Evolutionary conservation across 1,139 yeast genomes (phyloP).

Genomic region (Schizosaccharomyces versatilis): DNA sequence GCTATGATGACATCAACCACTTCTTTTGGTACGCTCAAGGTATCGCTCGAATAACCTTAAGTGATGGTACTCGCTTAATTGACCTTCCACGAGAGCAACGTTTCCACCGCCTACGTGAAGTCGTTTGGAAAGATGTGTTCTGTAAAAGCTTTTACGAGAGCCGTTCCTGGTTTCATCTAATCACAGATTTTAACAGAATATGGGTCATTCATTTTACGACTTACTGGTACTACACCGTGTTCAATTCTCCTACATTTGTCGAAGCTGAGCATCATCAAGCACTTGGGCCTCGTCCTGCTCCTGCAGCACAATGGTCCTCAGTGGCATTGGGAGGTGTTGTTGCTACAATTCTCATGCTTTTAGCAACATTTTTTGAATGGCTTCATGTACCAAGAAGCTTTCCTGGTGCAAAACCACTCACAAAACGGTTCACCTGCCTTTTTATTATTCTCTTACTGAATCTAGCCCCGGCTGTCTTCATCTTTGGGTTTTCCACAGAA

Average conservation of each 20-base stretch:
- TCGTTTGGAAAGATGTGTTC: slow-evolving; percentile 76
- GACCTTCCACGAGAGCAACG: slow-evolving; percentile 82
- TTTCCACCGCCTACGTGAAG: slow-evolving; percentile 73
- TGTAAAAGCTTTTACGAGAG: slow-evolving; percentile 91
- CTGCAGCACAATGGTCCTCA: slow-evolving; percentile 81
- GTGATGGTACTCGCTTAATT: slow-evolving; percentile 76
- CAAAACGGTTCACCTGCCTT: slow-evolving; percentile 66
- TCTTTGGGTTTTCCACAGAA: slow-evolving; percentile 49
- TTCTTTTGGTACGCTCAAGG: slow-evolving; percentile 99
- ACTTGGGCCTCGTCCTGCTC: slow-evolving; percentile 59
- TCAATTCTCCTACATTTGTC: slow-evolving; percentile 76
- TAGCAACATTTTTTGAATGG: slow-evolving; percentile 88
- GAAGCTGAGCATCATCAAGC: slow-evolving; percentile 71
- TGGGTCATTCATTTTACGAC: slow-evolving; percentile 83
- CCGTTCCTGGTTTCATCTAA: slow-evolving; percentile 92
- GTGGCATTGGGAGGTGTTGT: slow-evolving; percentile 82
- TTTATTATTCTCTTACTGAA: slow-evolving; percentile 44
- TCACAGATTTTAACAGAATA: slow-evolving; percentile 91
- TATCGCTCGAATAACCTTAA: slow-evolving; percentile 71
- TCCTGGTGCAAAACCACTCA: slow-evolving; percentile 97
- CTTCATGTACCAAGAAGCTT: slow-evolving; percentile 89
- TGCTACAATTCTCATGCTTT: slow-evolving; percentile 58
- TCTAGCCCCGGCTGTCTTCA: slow-evolving; percentile 69
- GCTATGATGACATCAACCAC: slow-evolving; percentile 96
- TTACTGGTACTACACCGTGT: slow-evolving; percentile 88